These are phyloP conservation scores for Phytopythium aichiense DNA, from an alignment of 352 stramenopile species.

Conservation along the genomic window DNA sequence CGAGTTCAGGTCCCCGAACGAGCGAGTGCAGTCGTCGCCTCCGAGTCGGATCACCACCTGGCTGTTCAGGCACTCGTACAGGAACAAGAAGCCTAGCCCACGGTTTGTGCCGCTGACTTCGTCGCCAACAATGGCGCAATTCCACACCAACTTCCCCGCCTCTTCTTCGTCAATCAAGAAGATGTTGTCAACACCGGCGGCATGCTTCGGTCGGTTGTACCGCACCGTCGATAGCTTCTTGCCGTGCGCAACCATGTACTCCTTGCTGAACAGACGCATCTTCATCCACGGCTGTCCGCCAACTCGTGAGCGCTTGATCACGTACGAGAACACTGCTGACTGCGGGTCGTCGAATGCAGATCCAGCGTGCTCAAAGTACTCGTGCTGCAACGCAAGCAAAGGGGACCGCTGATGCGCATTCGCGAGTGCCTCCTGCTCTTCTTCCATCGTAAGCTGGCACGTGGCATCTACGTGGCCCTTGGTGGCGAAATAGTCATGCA, in stretches of 20 bases:
- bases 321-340: slow-evolving; percentile 1
- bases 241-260: slow-evolving; percentile 65
- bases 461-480: slow-evolving; percentile 89
- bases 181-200: slow-evolving; percentile 41
- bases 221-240: slow-evolving; percentile 81
- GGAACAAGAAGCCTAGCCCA: slow-evolving; percentile 70
- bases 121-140: slow-evolving; percentile 74
- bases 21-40: slow-evolving; percentile 66
- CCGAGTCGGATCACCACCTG: slow-evolving; percentile 62
- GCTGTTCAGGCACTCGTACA: slow-evolving; percentile 80
- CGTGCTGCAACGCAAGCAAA: slow-evolving; percentile 65
- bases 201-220: slow-evolving; percentile 79
- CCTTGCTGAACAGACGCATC: slow-evolving; percentile 67
- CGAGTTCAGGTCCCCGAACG: slow-evolving; percentile 70
- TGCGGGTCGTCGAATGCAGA: not conserved
- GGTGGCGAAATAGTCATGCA: slow-evolving; percentile 89
- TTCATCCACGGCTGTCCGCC: slow-evolving; percentile 86
- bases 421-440: slow-evolving; percentile 92
- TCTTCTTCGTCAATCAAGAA: slow-evolving; percentile 79
- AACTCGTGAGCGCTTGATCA: slow-evolving; percentile 55
- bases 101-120: slow-evolving; percentile 82
- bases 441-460: slow-evolving; percentile 91
- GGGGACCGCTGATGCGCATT: slow-evolving; percentile 65
- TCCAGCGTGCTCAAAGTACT: slow-evolving; percentile 53
- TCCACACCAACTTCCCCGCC: slow-evolving; percentile 77